phyloP scores from a whole-genome alignment of 345 rosid genomes.

The Balakata baccata region DNA sequence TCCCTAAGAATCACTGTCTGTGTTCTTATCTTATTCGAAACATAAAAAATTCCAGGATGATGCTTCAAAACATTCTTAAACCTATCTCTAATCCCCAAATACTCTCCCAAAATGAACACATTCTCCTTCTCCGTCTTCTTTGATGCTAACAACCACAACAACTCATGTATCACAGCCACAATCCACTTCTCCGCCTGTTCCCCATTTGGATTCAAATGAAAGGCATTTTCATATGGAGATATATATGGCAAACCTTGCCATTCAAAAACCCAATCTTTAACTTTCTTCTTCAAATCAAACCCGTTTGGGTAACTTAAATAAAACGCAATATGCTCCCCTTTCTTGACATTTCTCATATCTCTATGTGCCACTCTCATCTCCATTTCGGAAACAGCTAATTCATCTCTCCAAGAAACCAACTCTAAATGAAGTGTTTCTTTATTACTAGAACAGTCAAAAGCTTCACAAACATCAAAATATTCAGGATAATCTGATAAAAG shows the following conservation, averaged over 20 bases:
- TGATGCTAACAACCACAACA: slow-evolving; percentile 54
- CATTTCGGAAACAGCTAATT: slow-evolving; percentile 59
- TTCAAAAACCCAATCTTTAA: slow-evolving; percentile 63
- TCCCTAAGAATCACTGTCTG: slow-evolving; percentile 80
- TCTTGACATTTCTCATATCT: slow-evolving; percentile 24
- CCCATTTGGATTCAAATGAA: slow-evolving; percentile 53
- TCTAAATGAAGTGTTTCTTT: slow-evolving; percentile 42
- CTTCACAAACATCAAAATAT: slow-evolving; percentile 47
- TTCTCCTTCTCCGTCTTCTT: slow-evolving; percentile 78
- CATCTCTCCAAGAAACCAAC: slow-evolving; percentile 48
- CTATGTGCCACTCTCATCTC: slow-evolving; percentile 43
- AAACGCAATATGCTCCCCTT: slow-evolving; percentile 50
- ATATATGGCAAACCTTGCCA: slow-evolving; percentile 82
- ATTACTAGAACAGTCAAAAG: slow-evolving; percentile 27
- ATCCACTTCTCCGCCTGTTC: slow-evolving; percentile 80
- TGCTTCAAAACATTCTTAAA: slow-evolving; percentile 63
- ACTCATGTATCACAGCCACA: slow-evolving; percentile 75
- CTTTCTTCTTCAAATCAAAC: slow-evolving; percentile 55
- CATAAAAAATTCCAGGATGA: slow-evolving; percentile 81
- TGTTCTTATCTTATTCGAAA: slow-evolving; percentile 73
- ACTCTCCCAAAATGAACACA: slow-evolving; percentile 57
- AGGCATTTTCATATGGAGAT: slow-evolving; percentile 67
- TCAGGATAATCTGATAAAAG: slow-evolving; percentile 70
- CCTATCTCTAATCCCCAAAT: slow-evolving; percentile 58
- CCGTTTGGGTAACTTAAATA: slow-evolving; percentile 72